Percentiles rank a stretch among this genome's conserved stretches.
These are phyloP conservation scores for Malus orientalis DNA, from an alignment of 306 rosid genomes.

Conservation along the genomic window DNA sequence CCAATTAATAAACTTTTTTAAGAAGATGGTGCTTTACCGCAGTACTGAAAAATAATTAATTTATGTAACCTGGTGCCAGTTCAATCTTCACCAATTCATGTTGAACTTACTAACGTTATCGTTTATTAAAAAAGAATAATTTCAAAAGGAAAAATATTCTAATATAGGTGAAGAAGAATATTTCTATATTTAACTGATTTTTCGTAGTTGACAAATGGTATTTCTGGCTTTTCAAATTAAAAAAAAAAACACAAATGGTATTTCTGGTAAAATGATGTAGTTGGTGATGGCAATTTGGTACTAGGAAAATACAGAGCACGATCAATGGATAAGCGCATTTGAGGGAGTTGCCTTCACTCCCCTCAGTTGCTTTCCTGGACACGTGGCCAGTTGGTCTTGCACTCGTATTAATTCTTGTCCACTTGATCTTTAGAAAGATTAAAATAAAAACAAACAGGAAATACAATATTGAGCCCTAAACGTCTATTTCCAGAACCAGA, in stretches of 20 bases:
- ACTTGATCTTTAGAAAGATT: constrained; percentile 11
- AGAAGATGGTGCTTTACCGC: too few species aligned
- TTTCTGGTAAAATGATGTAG: not conserved
- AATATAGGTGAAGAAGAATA: not conserved
- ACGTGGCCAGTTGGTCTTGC: constrained; percentile 39
- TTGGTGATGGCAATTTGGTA: constrained; percentile 11
- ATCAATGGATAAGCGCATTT: constrained; percentile 21
- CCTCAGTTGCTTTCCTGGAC: constrained; percentile 17
- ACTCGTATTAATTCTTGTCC: constrained; percentile 25
- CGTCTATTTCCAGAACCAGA: not conserved
- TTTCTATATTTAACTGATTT: not conserved
- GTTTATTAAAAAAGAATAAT: too few species aligned
- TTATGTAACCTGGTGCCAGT: too few species aligned
- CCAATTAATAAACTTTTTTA: too few species aligned
- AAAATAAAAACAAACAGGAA: not conserved
- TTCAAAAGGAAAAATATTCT: too few species aligned
- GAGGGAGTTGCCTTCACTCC: constrained; percentile 3
- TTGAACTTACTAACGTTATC: too few species aligned
- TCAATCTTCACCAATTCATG: too few species aligned
- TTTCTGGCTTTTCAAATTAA: not conserved
- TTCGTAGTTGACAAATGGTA: not conserved
- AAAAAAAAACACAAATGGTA: not conserved
- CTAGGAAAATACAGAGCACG: not conserved
- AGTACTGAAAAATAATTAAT: too few species aligned
- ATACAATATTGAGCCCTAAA: not conserved